Percentiles rank a stretch among this genome's conserved stretches.
Conservation (phyloP, 2,329 filamentous ascomycete species). For the Colletotrichum destructivum region DNA sequence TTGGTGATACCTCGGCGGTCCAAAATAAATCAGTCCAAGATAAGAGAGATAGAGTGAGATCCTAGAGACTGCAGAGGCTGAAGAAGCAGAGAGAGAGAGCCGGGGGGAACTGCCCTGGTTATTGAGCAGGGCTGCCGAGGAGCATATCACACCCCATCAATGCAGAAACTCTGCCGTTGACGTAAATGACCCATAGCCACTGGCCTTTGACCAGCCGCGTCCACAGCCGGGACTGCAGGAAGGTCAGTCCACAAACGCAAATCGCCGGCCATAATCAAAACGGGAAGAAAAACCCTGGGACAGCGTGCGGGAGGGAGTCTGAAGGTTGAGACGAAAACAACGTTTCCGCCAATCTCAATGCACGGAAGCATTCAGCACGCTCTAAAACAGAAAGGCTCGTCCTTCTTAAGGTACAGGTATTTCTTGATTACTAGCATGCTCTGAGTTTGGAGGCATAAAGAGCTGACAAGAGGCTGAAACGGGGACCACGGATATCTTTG, state of each 20-base stretch:
- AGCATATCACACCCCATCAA: neutral
- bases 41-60: no score
- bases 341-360: neutral
- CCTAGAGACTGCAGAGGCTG: no score
- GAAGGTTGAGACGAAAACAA: neutral
- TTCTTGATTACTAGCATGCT: neutral
- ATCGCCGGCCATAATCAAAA: neutral
- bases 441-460: neutral
- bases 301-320: neutral
- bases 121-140: neutral
- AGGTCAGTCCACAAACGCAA: neutral
- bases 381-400: no score
- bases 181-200: neutral
- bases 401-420: neutral
- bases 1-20: neutral
- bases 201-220: neutral
- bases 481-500: neutral
- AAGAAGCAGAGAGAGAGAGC: no score
- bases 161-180: neutral
- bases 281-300: neutral
- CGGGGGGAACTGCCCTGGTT: no score
- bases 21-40: no score
- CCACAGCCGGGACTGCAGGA: neutral
- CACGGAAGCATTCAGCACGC: neutral
- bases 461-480: neutral